phyloP scores from a whole-genome alignment of 345 rosid genomes.

The Corymbia maculata region DNA sequence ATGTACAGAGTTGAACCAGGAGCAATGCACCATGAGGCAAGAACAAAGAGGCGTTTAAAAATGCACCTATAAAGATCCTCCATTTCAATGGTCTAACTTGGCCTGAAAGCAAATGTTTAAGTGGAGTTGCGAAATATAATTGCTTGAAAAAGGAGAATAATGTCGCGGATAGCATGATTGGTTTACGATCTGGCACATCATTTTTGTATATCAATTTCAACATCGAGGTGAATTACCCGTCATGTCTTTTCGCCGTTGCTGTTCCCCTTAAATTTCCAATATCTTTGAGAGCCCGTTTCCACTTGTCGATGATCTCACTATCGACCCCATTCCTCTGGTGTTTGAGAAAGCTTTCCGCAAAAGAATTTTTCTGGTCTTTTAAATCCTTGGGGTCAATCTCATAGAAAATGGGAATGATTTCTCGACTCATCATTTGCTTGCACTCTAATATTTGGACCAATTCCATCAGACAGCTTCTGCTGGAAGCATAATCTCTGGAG shows the following conservation, averaged over 20 bases:
- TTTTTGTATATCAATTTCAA: too few species aligned
- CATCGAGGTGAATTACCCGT: not conserved
- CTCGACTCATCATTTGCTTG: not conserved
- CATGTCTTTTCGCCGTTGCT: not conserved
- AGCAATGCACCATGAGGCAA: not conserved
- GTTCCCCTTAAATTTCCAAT: not conserved
- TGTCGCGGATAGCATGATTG: accelerated
- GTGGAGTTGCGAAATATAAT: not conserved
- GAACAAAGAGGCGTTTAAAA: not conserved
- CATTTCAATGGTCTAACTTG: not conserved
- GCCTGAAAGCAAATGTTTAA: not conserved
- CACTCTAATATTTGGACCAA: not conserved
- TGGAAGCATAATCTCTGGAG: not conserved
- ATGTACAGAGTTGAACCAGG: not conserved
- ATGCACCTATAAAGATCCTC: not conserved
- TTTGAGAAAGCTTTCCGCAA: not conserved
- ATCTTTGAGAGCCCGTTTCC: not conserved
- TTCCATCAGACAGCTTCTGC: not conserved
- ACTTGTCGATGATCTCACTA: not conserved
- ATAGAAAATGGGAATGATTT: not conserved
- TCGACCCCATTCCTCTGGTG: not conserved
- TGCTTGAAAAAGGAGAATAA: not conserved
- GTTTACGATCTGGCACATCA: accelerated
- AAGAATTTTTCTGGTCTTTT: not conserved
- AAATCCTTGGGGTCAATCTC: not conserved